phyloP scores from a whole-genome alignment of 2,329 filamentous ascomycete genomes.

The Colletotrichum limetticola region DNA sequence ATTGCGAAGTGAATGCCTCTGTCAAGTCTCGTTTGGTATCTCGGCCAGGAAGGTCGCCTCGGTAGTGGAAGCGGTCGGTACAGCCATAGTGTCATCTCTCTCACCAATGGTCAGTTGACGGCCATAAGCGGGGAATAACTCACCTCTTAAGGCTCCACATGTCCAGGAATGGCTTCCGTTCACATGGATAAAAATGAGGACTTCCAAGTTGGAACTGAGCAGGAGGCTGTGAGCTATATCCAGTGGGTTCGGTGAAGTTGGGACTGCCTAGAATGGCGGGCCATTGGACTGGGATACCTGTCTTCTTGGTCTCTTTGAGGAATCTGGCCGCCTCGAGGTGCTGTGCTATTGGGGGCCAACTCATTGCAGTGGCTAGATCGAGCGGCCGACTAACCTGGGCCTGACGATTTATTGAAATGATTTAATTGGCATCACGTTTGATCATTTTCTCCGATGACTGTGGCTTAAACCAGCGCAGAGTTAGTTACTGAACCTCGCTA shows the following conservation, averaged over 20 bases:
- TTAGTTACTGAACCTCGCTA: slow-evolving; percentile 16
- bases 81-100: neutral
- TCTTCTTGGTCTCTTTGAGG: slow-evolving; percentile 17
- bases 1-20: neutral
- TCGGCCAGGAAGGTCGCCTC: slow-evolving; percentile 19
- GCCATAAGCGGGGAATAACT: slow-evolving; percentile 20
- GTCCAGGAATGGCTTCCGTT: slow-evolving; percentile 15
- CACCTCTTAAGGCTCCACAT: neutral
- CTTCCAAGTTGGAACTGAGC: slow-evolving; percentile 14
- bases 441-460: neutral
- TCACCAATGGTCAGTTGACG: slow-evolving; percentile 3
- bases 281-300: slow-evolving; percentile 13
- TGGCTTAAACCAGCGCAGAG: neutral
- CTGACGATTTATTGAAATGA: slow-evolving; percentile 11
- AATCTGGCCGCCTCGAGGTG: slow-evolving; percentile 6
- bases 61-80: slow-evolving; percentile 4
- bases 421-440: slow-evolving; percentile 5
- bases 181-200: neutral
- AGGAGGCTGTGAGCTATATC: slow-evolving; percentile 4
- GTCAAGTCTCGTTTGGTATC: neutral
- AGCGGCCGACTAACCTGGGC: slow-evolving; percentile 20
- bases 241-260: slow-evolving; percentile 19
- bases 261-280: slow-evolving; percentile 19
- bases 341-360: slow-evolving; percentile 21
- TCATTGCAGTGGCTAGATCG: slow-evolving; percentile 1